Base-by-base conservation (phyloP, 306 rosid species). In the Ammopiptanthus mongolicus region DNA sequence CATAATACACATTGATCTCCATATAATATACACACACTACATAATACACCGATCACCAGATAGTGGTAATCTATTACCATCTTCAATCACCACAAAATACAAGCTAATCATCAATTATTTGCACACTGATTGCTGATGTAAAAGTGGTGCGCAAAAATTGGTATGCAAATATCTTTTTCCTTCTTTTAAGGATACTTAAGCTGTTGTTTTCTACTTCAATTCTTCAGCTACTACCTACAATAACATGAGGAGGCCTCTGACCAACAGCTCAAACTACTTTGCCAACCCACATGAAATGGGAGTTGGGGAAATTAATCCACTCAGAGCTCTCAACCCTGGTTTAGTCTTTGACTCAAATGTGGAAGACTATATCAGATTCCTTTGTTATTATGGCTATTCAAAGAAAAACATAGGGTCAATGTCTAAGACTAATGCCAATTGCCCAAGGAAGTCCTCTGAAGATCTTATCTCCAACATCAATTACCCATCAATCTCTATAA, bases 401-500 rank as follows among this genome's bases (percentile, higher is more conserved):
- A 78, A 83, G 72, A 87, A 85, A 83, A 78, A 34, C 53, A 81
- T 91, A 78, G 82, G 82, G 28, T 88, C 91, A 15, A 57, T 95
- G 86, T 81, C 87, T 29, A 87, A 80, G 72, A 83, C 76, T 17
- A 88, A 87, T 63, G 88, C 87, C 84, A 86, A 5, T 56, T 95
- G 98, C 70, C 96, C 96, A 8, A 95, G 63, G 56, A 82, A 78
- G 78, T 81, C 91, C 29, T 74, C 46, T 13, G 89, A 86, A 71
- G 88, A 88, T 68, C 95, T 95, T 51, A 90, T 95, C 75, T 87
- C 98, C 39, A 81, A 67, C 69, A 63, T 90, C 63, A 95, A 95
- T 48, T 95, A 95, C 74, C 97, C 98, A n/a, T 91, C 98, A 33
- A 87, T 91, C 78, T 95, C 98, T 5, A 85, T 90, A 28, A 42